phyloP scores from a whole-genome alignment of 2,329 filamentous ascomycete genomes.

The Fusarium sp. region DNA sequence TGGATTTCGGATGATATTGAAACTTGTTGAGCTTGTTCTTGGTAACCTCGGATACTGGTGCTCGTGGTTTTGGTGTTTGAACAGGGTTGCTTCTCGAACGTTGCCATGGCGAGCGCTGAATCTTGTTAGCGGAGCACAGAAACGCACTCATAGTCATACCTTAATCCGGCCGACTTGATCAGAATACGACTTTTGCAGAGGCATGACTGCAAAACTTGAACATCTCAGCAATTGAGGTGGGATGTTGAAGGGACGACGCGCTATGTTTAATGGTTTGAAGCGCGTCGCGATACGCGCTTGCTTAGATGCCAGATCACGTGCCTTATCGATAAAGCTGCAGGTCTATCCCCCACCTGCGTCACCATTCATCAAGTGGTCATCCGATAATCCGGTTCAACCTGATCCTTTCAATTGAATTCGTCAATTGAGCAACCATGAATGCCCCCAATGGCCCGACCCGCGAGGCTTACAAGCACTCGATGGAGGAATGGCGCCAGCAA shows the following conservation, averaged over 20 bases:
- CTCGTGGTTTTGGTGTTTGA: conserved; percentile 48
- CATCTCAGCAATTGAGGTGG: conserved; percentile 24
- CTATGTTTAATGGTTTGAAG: conserved; percentile 38
- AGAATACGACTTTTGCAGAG: conserved; percentile 55
- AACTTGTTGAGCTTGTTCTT: conserved; percentile 69
- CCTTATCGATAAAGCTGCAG: conserved; percentile 44
- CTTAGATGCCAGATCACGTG: conserved; percentile 40
- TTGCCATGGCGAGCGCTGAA: conserved; percentile 59
- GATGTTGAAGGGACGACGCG: conserved; percentile 35
- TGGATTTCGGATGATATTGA: conserved; percentile 47
- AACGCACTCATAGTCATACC: conserved; percentile 38
- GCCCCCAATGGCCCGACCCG: conserved; percentile 32
- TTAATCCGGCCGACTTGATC: conserved; percentile 47
- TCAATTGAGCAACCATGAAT: conserved; percentile 29
- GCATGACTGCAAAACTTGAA: conserved; percentile 44
- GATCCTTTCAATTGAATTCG: neutral
- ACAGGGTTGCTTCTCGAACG: conserved; percentile 62
- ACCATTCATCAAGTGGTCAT: conserved; percentile 36
- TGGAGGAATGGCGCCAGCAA: conserved; percentile 47
- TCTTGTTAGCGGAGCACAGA: conserved; percentile 18
- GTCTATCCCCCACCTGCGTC: conserved; percentile 39
- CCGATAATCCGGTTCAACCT: conserved; percentile 21
- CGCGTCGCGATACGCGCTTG: conserved; percentile 39
- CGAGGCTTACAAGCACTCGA: conserved; percentile 40
- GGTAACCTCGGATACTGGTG: conserved; percentile 64